These are phyloP conservation scores for Benincasa hispida DNA, from an alignment of 306 rosid species.

Conservation along the genomic window DNA sequence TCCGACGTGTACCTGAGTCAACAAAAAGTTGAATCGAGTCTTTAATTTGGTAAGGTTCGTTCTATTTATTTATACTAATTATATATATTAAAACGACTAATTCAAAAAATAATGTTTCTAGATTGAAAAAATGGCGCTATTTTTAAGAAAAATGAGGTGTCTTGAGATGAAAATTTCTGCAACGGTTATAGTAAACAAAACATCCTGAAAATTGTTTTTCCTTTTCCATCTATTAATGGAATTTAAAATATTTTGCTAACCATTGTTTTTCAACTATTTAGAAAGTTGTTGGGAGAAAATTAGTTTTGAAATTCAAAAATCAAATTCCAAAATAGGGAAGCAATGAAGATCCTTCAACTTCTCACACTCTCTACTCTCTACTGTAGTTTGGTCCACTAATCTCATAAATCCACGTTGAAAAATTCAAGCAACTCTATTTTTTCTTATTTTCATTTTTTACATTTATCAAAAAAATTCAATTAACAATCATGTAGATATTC, in stretches of 20 bases:
- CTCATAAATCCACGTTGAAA: too few relatives aligned
- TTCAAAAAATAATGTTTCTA: neutral
- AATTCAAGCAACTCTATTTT: too few relatives aligned
- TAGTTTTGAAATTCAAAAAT: neutral
- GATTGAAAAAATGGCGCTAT: neutral
- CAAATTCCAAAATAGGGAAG: neutral
- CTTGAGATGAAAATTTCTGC: neutral
- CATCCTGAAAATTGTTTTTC: neutral
- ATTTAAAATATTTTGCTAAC: neutral
- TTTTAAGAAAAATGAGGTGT: neutral
- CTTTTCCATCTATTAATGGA: neutral
- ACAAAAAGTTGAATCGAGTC: neutral
- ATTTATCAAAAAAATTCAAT: too few relatives aligned
- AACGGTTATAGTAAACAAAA: neutral
- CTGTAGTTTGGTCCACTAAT: too few relatives aligned
- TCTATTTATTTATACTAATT: neutral
- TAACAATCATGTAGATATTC: too few relatives aligned
- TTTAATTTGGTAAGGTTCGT: neutral
- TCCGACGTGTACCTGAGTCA: neutral
- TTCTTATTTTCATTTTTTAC: too few relatives aligned
- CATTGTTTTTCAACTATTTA: neutral
- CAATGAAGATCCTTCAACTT: neutral
- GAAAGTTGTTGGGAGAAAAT: neutral
- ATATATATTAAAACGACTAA: neutral
- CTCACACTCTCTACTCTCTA: too few relatives aligned